Conservation (phyloP, 805 yeast species). For the Saturnispora silvae region DNA sequence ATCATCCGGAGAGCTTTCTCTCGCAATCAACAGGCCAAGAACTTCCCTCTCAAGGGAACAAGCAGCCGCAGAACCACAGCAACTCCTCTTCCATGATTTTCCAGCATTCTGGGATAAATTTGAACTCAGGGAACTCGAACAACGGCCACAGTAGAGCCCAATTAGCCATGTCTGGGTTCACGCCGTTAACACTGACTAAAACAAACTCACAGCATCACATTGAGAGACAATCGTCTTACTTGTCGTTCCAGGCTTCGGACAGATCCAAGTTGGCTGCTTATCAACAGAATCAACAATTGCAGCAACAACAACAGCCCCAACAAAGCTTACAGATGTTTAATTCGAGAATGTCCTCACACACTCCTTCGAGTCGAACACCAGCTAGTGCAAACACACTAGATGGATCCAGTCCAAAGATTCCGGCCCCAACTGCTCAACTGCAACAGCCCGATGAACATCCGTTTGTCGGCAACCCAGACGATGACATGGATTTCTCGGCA, state of each 20-base stretch:
- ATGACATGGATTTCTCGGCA: conserved; percentile 13
- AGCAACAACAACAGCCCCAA: no score
- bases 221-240: conserved; percentile 17
- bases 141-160: conserved; percentile 4
- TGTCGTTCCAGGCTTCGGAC: conserved; percentile 10
- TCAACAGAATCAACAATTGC: no score
- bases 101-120: conserved; percentile 17
- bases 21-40: conserved; percentile 48
- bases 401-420: background rate
- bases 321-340: no score
- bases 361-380: background rate
- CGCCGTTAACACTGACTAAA: conserved; percentile 1
- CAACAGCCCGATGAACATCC: background rate
- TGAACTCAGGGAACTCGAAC: no score
- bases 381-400: background rate
- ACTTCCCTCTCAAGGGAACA: conserved; percentile 8
- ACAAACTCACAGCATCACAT: conserved; percentile 3
- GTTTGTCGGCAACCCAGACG: conserved; percentile 3
- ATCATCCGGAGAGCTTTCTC: conserved; percentile 18
- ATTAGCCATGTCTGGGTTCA: conserved; percentile 1
- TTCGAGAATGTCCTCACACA: background rate
- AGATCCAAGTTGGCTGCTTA: background rate
- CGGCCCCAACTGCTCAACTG: background rate
- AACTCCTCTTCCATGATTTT: conserved; percentile 16
- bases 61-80: background rate